phyloP scores from a whole-genome alignment of 179 eudicot genomes.

The Heliamphora pulchella region DNA sequence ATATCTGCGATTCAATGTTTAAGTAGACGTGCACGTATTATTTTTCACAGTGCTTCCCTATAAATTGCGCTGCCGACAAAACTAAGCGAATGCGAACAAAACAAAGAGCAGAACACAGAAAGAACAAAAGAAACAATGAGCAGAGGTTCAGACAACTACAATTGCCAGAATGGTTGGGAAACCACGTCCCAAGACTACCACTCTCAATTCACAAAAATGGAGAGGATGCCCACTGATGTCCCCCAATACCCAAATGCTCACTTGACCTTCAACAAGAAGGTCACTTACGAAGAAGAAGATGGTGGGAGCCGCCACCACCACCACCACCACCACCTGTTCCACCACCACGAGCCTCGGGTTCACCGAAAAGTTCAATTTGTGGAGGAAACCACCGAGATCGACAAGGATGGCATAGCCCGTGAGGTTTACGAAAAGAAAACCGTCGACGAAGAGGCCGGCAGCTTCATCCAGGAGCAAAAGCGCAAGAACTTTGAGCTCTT shows the following conservation, averaged over 20 bases:
- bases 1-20: too few species aligned
- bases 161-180: slow-evolving; percentile 15
- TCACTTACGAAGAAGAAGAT: background rate
- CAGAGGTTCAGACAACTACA: background rate
- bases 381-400: slow-evolving; percentile 1
- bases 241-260: slow-evolving; percentile 17
- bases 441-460: slow-evolving; percentile 36
- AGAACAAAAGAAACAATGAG: background rate
- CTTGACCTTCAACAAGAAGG: slow-evolving; percentile 7
- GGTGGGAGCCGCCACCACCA: background rate
- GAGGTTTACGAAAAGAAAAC: slow-evolving; percentile 8
- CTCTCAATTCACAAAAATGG: background rate
- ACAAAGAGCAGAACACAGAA: background rate
- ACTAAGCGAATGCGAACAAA: background rate
- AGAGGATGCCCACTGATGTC: background rate
- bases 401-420: background rate
- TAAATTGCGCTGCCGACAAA: background rate
- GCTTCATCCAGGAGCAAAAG: slow-evolving; percentile 29
- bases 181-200: slow-evolving; percentile 7
- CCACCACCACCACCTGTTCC: too few species aligned
- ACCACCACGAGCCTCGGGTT: background rate
- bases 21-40: too few species aligned
- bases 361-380: slow-evolving; percentile 27
- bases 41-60: background rate
- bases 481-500: slow-evolving; percentile 36